Percentiles rank a stretch among this genome's conserved stretches.
phyloP scores from a whole-genome alignment of 1,284 basidiomycete genomes.

The Apiotrichum sp. region DNA sequence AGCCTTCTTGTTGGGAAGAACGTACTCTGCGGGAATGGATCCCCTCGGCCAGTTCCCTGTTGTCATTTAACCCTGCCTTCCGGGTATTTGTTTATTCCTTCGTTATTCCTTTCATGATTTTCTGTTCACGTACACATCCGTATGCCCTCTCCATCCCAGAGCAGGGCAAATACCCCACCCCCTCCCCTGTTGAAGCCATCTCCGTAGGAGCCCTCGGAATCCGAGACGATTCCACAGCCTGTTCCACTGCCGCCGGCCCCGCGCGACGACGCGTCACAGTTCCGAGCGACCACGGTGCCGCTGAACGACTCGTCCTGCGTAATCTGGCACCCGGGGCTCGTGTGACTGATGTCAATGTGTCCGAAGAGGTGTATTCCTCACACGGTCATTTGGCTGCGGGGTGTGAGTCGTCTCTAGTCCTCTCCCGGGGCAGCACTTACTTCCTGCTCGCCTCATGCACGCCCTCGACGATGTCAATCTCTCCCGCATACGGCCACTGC shows the following conservation, averaged over 20 bases:
- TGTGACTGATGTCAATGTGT: slow-evolving; percentile 24
- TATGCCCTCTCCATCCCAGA: slow-evolving; percentile 64
- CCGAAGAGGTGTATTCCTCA: slow-evolving; percentile 10
- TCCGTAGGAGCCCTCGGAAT: slow-evolving; percentile 58
- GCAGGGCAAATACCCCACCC: slow-evolving; percentile 71
- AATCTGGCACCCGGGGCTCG: slow-evolving; percentile 34
- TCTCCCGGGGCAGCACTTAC: slow-evolving; percentile 19
- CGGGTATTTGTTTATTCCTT: no score
- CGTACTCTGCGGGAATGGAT: slow-evolving; percentile 60
- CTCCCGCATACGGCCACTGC: slow-evolving; percentile 38
- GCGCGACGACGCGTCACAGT: slow-evolving; percentile 30
- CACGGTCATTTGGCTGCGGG: slow-evolving; percentile 38
- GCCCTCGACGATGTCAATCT: slow-evolving; percentile 46
- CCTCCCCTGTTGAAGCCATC: slow-evolving; percentile 59
- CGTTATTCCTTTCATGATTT: not conserved
- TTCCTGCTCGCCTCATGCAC: slow-evolving; percentile 36
- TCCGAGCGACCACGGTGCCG: slow-evolving; percentile 12
- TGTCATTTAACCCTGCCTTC: not conserved
- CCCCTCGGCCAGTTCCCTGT: slow-evolving; percentile 60
- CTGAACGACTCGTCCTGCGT: slow-evolving; percentile 27
- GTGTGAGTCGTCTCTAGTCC: no score
- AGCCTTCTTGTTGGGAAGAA: not conserved
- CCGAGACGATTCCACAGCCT: slow-evolving; percentile 62
- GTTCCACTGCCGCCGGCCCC: slow-evolving; percentile 49
- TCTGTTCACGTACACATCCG: slow-evolving; percentile 54